Evolutionary conservation across 208 protist species (phyloP).

Genomic region (Crithidia thermophila): DNA sequence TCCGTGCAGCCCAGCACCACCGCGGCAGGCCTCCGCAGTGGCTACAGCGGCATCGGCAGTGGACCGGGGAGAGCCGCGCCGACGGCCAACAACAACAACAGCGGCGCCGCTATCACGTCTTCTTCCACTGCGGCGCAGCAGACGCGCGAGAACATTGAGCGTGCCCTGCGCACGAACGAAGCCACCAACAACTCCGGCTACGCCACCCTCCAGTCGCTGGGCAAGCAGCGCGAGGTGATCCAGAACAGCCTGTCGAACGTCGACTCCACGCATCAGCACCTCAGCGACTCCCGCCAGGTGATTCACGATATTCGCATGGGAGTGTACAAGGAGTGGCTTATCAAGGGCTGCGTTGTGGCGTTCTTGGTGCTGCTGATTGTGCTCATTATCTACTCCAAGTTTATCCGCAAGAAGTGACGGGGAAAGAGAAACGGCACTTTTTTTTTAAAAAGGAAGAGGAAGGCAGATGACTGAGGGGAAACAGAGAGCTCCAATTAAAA

Average conservation of each 20-base stretch:
- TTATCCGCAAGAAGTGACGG: constrained; percentile 38
- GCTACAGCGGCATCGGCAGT: constrained; percentile 21
- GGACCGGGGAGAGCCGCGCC: constrained; percentile 16
- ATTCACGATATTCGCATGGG: constrained; percentile 73
- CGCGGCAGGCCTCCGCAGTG: constrained; percentile 14
- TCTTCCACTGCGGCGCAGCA: constrained; percentile 32
- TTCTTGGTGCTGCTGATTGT: constrained; percentile 56
- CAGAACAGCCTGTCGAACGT: constrained; percentile 56
- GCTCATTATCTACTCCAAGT: constrained; percentile 70
- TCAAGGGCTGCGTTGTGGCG: constrained; percentile 60
- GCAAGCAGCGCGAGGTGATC: constrained; percentile 73
- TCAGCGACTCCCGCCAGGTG: constrained; percentile 50
- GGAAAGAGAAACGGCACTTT: background rate
- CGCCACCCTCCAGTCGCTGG: constrained; percentile 65
- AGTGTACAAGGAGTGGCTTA: constrained; percentile 79
- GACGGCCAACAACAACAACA: too few species aligned
- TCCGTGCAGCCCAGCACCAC: constrained; percentile 17
- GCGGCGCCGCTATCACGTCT: background rate
- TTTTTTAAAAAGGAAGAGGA: background rate
- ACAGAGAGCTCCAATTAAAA: too few species aligned
- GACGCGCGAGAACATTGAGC: constrained; percentile 62
- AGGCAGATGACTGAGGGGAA: too few species aligned
- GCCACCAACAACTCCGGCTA: constrained; percentile 69
- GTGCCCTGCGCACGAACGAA: constrained; percentile 64
- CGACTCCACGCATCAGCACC: constrained; percentile 49